phyloP scores from a whole-genome alignment of 2,329 filamentous ascomycete species.

The Fusarium nurragi region DNA sequence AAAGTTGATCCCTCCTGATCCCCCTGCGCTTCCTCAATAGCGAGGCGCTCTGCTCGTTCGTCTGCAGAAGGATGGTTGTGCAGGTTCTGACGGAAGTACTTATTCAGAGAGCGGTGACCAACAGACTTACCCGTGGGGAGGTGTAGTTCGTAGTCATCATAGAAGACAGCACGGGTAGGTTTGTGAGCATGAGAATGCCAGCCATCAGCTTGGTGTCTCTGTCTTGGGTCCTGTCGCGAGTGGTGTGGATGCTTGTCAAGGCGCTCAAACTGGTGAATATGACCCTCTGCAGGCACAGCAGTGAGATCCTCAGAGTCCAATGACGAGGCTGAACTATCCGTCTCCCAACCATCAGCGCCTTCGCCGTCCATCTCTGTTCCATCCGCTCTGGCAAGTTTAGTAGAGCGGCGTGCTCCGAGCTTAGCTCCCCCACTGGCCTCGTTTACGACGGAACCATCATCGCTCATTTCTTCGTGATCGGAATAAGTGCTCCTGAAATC shows the following conservation, averaged over 20 bases:
- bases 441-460: constrained; percentile 57
- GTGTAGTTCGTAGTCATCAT: constrained; percentile 93
- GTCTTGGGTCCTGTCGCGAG: constrained; percentile 73
- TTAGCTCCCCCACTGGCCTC: constrained; percentile 70
- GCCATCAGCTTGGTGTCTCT: constrained; percentile 78
- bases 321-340: constrained; percentile 89
- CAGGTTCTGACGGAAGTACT: constrained; percentile 93
- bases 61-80: constrained; percentile 82
- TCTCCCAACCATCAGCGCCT: constrained; percentile 89
- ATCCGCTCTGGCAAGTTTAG: constrained; percentile 61
- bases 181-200: constrained; percentile 87
- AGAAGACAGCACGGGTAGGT: constrained; percentile 77
- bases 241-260: constrained; percentile 80
- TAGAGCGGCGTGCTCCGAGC: constrained; percentile 68
- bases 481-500: constrained; percentile 97
- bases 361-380: constrained; percentile 62
- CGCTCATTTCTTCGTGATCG: constrained; percentile 74
- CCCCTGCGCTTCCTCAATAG: constrained; percentile 59
- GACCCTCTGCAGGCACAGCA: constrained; percentile 78
- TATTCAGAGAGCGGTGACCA: constrained; percentile 86
- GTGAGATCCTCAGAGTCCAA: constrained; percentile 86
- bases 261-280: constrained; percentile 75
- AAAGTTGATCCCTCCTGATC: constrained; percentile 46
- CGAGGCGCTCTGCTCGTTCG: constrained; percentile 75
- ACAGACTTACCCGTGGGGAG: constrained; percentile 89